Conservation (phyloP, 257 asterid species). For the Cinchona pubescens region DNA sequence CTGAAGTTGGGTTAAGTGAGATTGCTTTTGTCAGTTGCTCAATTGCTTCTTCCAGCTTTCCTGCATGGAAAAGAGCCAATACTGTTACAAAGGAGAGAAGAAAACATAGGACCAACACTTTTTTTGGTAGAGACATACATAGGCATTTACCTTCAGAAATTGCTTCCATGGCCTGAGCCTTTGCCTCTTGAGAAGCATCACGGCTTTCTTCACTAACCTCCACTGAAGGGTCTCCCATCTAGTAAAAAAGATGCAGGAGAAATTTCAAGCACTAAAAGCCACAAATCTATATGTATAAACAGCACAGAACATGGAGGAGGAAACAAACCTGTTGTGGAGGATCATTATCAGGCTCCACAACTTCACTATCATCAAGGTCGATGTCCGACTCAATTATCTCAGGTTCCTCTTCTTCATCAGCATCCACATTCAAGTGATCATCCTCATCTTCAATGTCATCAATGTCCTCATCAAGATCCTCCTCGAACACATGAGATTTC, state of each 20-base stretch:
- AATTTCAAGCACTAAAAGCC: not conserved
- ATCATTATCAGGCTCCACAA: conserved; percentile 86
- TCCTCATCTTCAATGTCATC: conserved; percentile 46
- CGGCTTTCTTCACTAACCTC: conserved; percentile 89
- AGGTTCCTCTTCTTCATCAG: conserved; percentile 76
- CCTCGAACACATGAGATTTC: conserved; percentile 61
- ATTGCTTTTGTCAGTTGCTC: conserved; percentile 81
- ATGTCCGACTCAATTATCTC: conserved; percentile 87
- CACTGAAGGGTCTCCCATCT: conserved; percentile 90
- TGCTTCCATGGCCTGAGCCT: conserved; percentile 88
- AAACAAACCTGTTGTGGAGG: conserved; percentile 69
- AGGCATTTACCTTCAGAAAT: conserved; percentile 71
- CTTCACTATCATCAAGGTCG: conserved; percentile 77
- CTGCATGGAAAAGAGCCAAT: conserved; percentile 32
- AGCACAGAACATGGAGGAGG: not conserved
- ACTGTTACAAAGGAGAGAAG: not conserved
- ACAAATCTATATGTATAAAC: not conserved
- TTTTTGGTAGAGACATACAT: not conserved
- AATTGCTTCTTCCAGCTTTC: conserved; percentile 79
- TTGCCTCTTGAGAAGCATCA: conserved; percentile 94
- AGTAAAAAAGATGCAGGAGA: conserved; percentile 12
- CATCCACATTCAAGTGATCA: conserved; percentile 27
- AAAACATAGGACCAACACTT: not conserved
- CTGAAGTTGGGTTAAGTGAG: conserved; percentile 81
- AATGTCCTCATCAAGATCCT: conserved; percentile 73